Base-by-base conservation (phyloP, 2,329 filamentous ascomycete species). In the Fusarium sp. region DNA sequence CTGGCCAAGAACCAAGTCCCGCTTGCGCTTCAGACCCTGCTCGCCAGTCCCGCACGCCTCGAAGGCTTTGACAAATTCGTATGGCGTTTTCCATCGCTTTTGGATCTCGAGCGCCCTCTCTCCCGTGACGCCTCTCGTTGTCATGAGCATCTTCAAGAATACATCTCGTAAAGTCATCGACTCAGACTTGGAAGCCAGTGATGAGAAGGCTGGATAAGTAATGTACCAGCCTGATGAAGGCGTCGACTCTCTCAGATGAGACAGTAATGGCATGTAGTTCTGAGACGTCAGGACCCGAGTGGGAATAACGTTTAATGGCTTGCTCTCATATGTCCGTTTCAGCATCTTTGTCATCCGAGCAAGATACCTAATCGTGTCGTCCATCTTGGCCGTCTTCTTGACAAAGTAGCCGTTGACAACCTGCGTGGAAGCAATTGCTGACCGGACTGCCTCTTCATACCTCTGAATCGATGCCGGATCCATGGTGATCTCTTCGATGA, bases 141-240 rank as follows among this genome's bases (percentile, higher is more conserved):
- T 94, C 93, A 96, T 95, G 57, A 96, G 87, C 93, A 96, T 96
- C 82, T 95, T 95, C 29, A 96, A 84, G 75, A 90, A 96, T 0
- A 95, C 82, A 76, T 96, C 94, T 64, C 93, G 87, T 11, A 96
- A 84, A 0, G 93, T 93, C 76, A 94, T 89, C 67, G 89, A 89
- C 62, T 93, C 92, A 0, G 92, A 94, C 81, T 96, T 96, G 10
- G 92, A 93, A 1, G 90, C 90, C 52, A 96, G 83, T 1, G 90
- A 91, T 0, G 91, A 90, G 79, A 96, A 95, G 0, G 92, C 92
- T 0, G 88, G 84, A 76, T 94, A 95, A 13, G 88, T 93, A 68
- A 94, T 88, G 76, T 92, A 87, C 78, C 90, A 90, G 5, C 86
- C 85, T 9, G 78, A 82, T 0, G 81, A 80, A 0, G 89, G 87